Conservation (phyloP, 169 alveolate genomes). For the Plasmodium yoelii region DNA sequence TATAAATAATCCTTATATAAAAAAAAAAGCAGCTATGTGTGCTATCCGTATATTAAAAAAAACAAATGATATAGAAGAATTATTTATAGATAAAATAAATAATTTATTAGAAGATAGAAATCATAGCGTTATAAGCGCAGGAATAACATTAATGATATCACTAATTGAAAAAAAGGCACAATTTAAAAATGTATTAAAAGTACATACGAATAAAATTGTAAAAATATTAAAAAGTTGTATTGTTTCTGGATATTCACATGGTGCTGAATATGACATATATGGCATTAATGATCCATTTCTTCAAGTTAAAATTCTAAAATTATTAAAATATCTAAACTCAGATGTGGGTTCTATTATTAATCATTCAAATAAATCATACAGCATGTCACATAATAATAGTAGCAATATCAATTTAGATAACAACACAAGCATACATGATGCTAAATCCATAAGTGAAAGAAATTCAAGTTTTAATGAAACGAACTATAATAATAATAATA, state of each 20-base stretch:
- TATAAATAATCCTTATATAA: conserved; percentile 94
- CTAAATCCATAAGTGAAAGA: background rate
- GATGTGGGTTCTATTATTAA: conserved; percentile 18
- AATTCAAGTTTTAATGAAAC: conserved; percentile 62
- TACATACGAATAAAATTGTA: conserved; percentile 75
- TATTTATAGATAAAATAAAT: conserved; percentile 90
- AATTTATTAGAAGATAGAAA: conserved; percentile 94
- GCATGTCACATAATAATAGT: too few relatives aligned
- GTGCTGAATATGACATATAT: conserved; percentile 79
- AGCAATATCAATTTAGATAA: too few relatives aligned
- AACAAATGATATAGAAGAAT: conserved; percentile 86
- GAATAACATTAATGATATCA: conserved; percentile 92
- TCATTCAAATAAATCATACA: too few relatives aligned
- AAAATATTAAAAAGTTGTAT: conserved; percentile 77
- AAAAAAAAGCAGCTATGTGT: conserved; percentile 96
- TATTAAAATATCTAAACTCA: conserved; percentile 75
- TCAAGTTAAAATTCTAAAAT: conserved; percentile 80
- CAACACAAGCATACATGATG: background rate
- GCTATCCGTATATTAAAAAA: conserved; percentile 84
- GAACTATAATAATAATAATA: conserved; percentile 12
- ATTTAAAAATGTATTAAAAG: conserved; percentile 77
- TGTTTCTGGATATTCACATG: conserved; percentile 75
- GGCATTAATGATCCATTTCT: conserved; percentile 85
- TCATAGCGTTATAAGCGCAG: conserved; percentile 97
- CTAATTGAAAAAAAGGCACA: conserved; percentile 92